Conservation (phyloP, 129 eudicot species). For the Deinandra increscens region DNA sequence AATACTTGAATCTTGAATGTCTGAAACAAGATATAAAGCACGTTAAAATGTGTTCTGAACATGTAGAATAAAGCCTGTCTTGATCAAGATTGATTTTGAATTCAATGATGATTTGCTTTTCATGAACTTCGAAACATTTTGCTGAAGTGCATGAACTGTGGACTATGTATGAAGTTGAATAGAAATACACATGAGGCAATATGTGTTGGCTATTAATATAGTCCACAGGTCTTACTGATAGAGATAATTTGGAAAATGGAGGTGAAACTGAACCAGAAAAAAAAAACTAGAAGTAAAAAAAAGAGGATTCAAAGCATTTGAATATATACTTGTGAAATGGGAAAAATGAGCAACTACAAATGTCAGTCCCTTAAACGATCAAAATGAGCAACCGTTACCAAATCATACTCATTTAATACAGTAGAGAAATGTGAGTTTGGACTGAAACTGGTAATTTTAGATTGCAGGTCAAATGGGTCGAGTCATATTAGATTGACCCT, state of each 20-base stretch:
- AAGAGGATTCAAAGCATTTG: not conserved
- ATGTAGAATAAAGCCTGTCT: constrained; percentile 33
- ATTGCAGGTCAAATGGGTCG: not conserved
- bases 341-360: not conserved
- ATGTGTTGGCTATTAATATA: not conserved
- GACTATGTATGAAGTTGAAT: constrained; percentile 19
- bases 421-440: not conserved
- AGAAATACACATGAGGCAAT: constrained; percentile 2
- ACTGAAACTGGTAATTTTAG: not conserved
- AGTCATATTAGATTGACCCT: not conserved
- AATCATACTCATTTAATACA: not conserved
- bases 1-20: constrained; percentile 17
- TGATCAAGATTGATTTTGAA: constrained; percentile 28
- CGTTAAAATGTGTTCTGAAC: constrained; percentile 31
- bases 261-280: not conserved
- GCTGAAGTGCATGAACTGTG: constrained; percentile 19
- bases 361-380: not conserved
- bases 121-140: constrained; percentile 9
- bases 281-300: not conserved
- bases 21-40: constrained; percentile 39
- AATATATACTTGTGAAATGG: not conserved
- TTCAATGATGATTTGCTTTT: constrained; percentile 21
- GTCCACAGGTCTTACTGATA: not conserved
- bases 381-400: not conserved
- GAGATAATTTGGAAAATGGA: not conserved